A percentile compares a stretch with the other conserved stretches of the same genome.
phyloP scores from a whole-genome alignment of 495 filamentous ascomycete genomes.

The Aspergillus sclerotiicarbonarius region DNA sequence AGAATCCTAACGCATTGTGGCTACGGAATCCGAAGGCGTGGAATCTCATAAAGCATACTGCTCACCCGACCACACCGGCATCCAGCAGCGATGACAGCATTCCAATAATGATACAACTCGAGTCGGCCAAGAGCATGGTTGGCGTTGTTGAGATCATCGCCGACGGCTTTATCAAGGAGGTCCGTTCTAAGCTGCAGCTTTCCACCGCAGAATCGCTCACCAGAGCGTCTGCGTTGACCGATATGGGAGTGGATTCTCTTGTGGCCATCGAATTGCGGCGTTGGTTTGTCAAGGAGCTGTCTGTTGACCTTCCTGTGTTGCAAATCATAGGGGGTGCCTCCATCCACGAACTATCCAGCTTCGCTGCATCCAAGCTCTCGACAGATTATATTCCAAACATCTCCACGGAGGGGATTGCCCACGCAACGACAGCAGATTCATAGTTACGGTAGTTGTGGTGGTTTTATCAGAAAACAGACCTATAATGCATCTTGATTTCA shows the following conservation, averaged over 20 bases:
- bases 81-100: not conserved
- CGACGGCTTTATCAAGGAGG: not conserved
- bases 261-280: conserved; percentile 33
- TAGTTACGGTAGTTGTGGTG: not conserved
- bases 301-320: conserved; percentile 44
- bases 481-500: not conserved
- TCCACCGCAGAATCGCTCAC: not conserved
- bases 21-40: conserved; percentile 21
- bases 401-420: not conserved
- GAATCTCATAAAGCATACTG: not conserved
- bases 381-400: not conserved
- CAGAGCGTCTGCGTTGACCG: not conserved
- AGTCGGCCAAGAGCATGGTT: not conserved
- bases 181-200: not conserved
- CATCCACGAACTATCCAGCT: not conserved
- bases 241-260: conserved; percentile 31
- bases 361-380: not conserved
- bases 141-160: not conserved
- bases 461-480: not conserved
- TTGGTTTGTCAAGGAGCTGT: conserved; percentile 38
- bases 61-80: too few species aligned
- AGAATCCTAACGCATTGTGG: conserved; percentile 27
- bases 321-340: conserved; percentile 1
- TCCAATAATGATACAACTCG: not conserved
- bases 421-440: not conserved